Evolutionary conservation across 2,329 filamentous ascomycete genomes (phyloP).

Genomic region (Pseudogymnoascus sp.): DNA sequence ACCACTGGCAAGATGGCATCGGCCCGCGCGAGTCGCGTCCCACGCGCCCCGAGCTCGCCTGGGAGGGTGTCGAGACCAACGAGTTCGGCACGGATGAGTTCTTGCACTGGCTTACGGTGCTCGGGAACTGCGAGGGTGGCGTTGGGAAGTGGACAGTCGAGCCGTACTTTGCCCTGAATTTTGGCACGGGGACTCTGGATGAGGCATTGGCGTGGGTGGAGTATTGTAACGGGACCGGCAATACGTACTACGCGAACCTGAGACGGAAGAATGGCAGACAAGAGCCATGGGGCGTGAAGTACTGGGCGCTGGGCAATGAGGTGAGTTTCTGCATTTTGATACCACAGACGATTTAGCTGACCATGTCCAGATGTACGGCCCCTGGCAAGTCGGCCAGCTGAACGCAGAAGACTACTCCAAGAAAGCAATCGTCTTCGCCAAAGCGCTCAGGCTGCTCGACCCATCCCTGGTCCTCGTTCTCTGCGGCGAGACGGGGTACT

Average conservation of each 20-base stretch:
- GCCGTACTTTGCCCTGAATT: slow-evolving; percentile 73
- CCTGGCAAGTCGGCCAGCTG: slow-evolving; percentile 47
- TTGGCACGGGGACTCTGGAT: slow-evolving; percentile 61
- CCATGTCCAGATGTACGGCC: slow-evolving; percentile 25
- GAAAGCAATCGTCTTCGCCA: slow-evolving; percentile 51
- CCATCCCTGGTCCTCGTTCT: slow-evolving; percentile 54
- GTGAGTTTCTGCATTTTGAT: slow-evolving; percentile 22
- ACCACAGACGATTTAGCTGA: neutral
- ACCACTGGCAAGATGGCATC: slow-evolving; percentile 78
- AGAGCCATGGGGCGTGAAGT: slow-evolving; percentile 74
- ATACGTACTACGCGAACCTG: slow-evolving; percentile 77
- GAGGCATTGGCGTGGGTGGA: slow-evolving; percentile 68
- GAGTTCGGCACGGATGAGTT: slow-evolving; percentile 83
- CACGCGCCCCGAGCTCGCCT: slow-evolving; percentile 61
- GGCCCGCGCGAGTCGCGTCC: slow-evolving; percentile 66
- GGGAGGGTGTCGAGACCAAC: slow-evolving; percentile 70
- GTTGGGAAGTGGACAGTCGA: slow-evolving; percentile 56
- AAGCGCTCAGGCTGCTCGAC: slow-evolving; percentile 51
- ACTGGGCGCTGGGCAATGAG: slow-evolving; percentile 79
- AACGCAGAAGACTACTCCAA: slow-evolving; percentile 50
- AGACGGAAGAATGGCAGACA: slow-evolving; percentile 67
- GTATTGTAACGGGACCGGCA: slow-evolving; percentile 72
- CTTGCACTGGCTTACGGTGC: slow-evolving; percentile 67
- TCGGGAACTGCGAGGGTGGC: slow-evolving; percentile 48
- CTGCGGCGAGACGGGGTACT: slow-evolving; percentile 55